Percentiles rank a stretch among this genome's conserved stretches.
These are phyloP conservation scores for Trichoderma sp. DNA, from an alignment of 2,329 filamentous ascomycete species.

Conservation along the genomic window DNA sequence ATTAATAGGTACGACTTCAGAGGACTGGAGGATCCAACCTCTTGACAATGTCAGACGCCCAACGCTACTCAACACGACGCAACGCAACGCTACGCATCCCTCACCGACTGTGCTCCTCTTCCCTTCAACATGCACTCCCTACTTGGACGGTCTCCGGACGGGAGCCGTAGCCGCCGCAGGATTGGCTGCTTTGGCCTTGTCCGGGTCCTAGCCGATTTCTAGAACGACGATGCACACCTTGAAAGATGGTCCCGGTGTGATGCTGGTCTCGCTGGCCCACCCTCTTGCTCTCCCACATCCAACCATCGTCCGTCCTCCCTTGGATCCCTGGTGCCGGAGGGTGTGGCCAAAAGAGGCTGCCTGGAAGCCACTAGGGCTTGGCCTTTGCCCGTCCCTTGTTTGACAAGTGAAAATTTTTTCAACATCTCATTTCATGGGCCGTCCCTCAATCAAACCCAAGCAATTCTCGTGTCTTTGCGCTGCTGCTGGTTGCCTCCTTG, in stretches of 20 bases:
- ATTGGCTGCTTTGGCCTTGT: slow-evolving; percentile 2
- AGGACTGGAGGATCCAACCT: not conserved
- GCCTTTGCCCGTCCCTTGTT: slow-evolving; percentile 20
- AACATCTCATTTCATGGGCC: slow-evolving; percentile 23
- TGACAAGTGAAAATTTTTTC: slow-evolving; percentile 24
- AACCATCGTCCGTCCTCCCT: slow-evolving; percentile 5
- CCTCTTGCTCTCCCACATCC: not conserved
- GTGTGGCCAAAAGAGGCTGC: slow-evolving; percentile 21
- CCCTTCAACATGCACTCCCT: not conserved
- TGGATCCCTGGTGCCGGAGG: slow-evolving; percentile 15
- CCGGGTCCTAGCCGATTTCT: slow-evolving; percentile 17
- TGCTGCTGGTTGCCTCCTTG: slow-evolving; percentile 8
- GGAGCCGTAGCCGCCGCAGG: not conserved
- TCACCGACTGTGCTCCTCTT: not conserved
- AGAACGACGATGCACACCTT: slow-evolving; percentile 19
- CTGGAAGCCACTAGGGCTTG: slow-evolving; percentile 18
- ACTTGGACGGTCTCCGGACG: not conserved
- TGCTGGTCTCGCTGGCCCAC: slow-evolving; percentile 6
- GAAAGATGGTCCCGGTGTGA: not conserved
- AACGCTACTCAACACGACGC: not conserved
- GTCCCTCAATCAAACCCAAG: slow-evolving; percentile 20
- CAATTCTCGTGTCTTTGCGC: slow-evolving; percentile 8
- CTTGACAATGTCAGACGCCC: not conserved
- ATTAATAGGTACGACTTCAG: not conserved
- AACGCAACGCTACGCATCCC: not conserved